Evolutionary conservation across 2,329 filamentous ascomycete species (phyloP).

Genomic region (Hyphodiscus sp.): DNA sequence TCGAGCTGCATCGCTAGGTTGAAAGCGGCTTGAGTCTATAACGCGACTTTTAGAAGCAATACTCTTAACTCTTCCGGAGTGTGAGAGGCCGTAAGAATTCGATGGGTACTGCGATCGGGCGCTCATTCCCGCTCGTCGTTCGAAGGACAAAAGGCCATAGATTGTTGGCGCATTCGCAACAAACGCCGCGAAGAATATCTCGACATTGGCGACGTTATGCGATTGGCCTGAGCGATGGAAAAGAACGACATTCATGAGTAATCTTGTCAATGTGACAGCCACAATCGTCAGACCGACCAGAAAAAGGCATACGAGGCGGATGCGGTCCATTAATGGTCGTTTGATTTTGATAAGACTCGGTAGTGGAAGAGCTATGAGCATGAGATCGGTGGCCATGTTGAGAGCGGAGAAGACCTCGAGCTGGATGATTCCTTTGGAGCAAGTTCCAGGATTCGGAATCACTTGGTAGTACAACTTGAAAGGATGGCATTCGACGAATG

Average conservation of each 20-base stretch:
- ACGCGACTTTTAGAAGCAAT: not conserved
- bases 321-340: not conserved
- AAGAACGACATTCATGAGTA: not conserved
- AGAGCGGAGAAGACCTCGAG: conserved; percentile 6
- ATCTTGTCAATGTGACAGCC: not conserved
- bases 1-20: not conserved
- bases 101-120: too few relatives aligned
- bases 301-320: not conserved
- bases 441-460: conserved; percentile 16
- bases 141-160: not conserved
- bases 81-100: not conserved
- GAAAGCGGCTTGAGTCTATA: not conserved
- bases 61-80: not conserved
- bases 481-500: conserved; percentile 15
- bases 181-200: not conserved
- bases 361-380: conserved; percentile 17
- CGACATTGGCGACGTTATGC: not conserved
- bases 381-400: conserved; percentile 19
- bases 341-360: conserved; percentile 11
- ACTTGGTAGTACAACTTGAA: conserved; percentile 17
- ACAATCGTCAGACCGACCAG: not conserved
- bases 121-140: not conserved
- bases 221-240: not conserved
- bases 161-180: not conserved
- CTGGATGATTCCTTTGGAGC: conserved; percentile 9